Base-by-base conservation (phyloP, 345 rosid genomes). In the Populus davidiana region DNA sequence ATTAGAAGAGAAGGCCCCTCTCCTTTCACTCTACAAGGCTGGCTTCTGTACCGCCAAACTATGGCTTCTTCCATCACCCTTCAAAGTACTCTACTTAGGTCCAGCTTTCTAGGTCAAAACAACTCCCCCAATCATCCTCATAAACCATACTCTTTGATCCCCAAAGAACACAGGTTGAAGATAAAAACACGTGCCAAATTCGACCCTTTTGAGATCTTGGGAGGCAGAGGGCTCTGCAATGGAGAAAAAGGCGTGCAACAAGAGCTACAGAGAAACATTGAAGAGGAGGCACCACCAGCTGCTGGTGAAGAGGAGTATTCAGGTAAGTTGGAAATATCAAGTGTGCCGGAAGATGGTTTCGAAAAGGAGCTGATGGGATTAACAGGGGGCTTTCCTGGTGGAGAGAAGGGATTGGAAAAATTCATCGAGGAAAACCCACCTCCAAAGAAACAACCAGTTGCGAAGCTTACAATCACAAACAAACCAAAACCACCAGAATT, bases 371-470 rank as follows among this genome's bases (percentile, higher is more conserved):
- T 96, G 86, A 87, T 93, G 96, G 99, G 98, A 12, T 81, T 96
- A 65, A 93, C 97, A 0, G 98, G 98, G 25, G 98, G 98, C 31
- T 92, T 92, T 59, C 98, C 97, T 0, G 98, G 98, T 1, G 97
- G 97, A 1, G 98, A 93, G 67, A 90, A 78, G 86, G 97, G 97
- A 6, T 81, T 93, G 80, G 2, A 70, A 72, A 85, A 83, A 72
- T 95, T 95, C 87, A 80, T 93, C 0, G 89, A 90, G 73, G 86
- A 90, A 78, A 93, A 92, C 80, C 98, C 93, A 1, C 94, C 97
- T 6, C 95, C 95, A 1, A 81, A 85, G 75, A 86, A 56, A 59
- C 85, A 73, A 16, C 4, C 73, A 6, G 71, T n/a, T 75, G 38
- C 81, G 0, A 76, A 52, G 0, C 13, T 86, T 36, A 36, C 82